phyloP scores from a whole-genome alignment of 2,329 filamentous ascomycete species.

The Sphaerulina vaccinii region DNA sequence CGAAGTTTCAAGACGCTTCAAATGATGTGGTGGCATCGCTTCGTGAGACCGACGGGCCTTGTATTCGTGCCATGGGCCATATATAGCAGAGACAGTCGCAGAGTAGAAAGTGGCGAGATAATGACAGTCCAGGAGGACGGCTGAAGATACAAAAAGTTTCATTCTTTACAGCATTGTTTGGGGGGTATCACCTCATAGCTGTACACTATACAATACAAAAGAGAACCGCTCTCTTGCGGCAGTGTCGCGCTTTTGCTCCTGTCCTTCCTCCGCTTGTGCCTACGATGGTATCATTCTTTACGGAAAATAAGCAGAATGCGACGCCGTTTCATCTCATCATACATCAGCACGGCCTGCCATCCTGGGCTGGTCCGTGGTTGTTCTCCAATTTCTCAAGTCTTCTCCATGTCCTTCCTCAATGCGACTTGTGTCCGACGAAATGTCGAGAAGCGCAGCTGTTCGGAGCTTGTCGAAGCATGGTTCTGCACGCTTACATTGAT shows the following conservation, averaged over 20 bases:
- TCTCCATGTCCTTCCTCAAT: neutral
- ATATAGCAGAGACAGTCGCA: too few relatives aligned
- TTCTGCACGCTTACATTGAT: too few relatives aligned
- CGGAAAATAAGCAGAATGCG: neutral
- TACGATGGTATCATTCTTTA: neutral
- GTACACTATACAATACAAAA: neutral
- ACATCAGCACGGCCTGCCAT: conserved; percentile 1
- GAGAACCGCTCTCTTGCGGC: neutral
- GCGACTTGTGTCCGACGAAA: too few relatives aligned
- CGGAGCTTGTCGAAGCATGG: too few relatives aligned
- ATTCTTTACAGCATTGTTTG: neutral
- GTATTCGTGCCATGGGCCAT: too few relatives aligned
- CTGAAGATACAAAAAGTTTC: too few relatives aligned
- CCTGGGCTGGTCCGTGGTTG: neutral
- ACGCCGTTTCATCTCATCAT: neutral
- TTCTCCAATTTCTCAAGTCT: neutral
- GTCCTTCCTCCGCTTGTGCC: neutral
- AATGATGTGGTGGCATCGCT: too few relatives aligned
- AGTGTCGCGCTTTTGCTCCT: neutral
- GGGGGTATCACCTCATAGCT: neutral
- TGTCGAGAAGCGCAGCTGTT: too few relatives aligned
- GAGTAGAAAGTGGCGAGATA: too few relatives aligned
- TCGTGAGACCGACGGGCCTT: too few relatives aligned
- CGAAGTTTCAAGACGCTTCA: too few relatives aligned
- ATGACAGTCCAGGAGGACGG: too few relatives aligned